Evolutionary conservation across 2,329 filamentous ascomycete species (phyloP).

Genomic region (Monascus ruber): DNA sequence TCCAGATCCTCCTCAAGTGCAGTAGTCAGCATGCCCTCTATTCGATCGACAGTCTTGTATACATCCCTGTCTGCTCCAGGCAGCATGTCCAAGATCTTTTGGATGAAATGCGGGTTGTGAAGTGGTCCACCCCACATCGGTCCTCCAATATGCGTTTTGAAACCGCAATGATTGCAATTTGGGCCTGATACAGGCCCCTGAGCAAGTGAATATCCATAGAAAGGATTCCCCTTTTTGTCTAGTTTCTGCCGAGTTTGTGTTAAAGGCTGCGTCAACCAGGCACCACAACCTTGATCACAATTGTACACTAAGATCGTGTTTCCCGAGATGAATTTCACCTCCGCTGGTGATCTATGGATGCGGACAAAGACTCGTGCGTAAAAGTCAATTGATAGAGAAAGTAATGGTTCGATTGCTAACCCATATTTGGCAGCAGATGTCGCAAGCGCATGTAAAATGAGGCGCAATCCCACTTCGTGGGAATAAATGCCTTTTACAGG

Average conservation of each 20-base stretch:
- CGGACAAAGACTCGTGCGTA: slow-evolving; percentile 84
- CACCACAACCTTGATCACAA: slow-evolving; percentile 83
- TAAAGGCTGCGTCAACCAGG: slow-evolving; percentile 74
- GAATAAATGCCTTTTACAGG: slow-evolving; percentile 75
- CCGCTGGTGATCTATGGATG: slow-evolving; percentile 64
- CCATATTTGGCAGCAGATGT: slow-evolving; percentile 75
- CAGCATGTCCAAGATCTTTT: slow-evolving; percentile 62
- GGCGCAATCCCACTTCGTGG: slow-evolving; percentile 78
- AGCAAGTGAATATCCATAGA: slow-evolving; percentile 68
- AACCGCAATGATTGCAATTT: slow-evolving; percentile 71
- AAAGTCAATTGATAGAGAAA: slow-evolving; percentile 92
- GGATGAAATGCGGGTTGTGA: slow-evolving; percentile 74
- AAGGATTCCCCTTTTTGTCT: slow-evolving; percentile 59
- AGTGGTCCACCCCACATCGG: slow-evolving; percentile 92
- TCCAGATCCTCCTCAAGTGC: slow-evolving; percentile 62
- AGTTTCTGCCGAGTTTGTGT: slow-evolving; percentile 54
- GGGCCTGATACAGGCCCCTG: slow-evolving; percentile 56
- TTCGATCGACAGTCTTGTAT: slow-evolving; percentile 69
- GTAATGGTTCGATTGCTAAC: slow-evolving; percentile 74
- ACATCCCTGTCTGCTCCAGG: slow-evolving; percentile 53
- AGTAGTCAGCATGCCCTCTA: slow-evolving; percentile 84
- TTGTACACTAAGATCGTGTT: slow-evolving; percentile 91
- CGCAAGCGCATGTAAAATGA: slow-evolving; percentile 75
- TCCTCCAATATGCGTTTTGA: slow-evolving; percentile 75
- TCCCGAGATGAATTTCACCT: slow-evolving; percentile 80